Conservation (phyloP, 352 stramenopile species). For the Pythium periplocum region DNA sequence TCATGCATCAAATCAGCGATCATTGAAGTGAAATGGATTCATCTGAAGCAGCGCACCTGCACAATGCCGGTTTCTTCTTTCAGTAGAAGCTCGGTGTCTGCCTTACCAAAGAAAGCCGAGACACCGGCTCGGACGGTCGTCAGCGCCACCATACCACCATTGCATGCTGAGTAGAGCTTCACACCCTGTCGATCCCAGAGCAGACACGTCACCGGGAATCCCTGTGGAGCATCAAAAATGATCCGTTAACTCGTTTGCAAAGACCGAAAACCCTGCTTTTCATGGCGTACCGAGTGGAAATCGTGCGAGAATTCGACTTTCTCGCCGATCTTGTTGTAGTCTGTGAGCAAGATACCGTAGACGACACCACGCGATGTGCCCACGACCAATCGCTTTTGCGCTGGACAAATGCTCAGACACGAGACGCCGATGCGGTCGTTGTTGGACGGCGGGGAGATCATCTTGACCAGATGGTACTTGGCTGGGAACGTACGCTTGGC, state of each 20-base stretch:
- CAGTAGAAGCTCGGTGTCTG: constrained; percentile 77
- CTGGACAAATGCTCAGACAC: constrained; percentile 74
- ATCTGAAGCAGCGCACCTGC: constrained; percentile 30
- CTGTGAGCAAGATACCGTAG: constrained; percentile 72
- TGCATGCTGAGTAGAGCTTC: constrained; percentile 79
- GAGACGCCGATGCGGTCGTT: constrained; percentile 65
- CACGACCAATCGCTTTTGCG: constrained; percentile 77
- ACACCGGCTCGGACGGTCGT: constrained; percentile 74
- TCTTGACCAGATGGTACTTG: constrained; percentile 87
- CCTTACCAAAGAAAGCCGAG: constrained; percentile 78
- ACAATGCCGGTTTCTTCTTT: constrained; percentile 86
- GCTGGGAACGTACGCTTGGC: constrained; percentile 25
- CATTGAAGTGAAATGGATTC: background rate
- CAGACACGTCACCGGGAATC: constrained; percentile 77
- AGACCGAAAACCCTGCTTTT: background rate
- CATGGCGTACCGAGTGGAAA: constrained; percentile 52
- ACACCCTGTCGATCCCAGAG: constrained; percentile 67
- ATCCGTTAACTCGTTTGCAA: background rate
- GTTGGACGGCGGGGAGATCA: constrained; percentile 63
- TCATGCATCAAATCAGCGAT: constrained; percentile 7
- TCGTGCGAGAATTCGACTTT: constrained; percentile 86
- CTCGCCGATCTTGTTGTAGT: constrained; percentile 86
- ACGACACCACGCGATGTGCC: constrained; percentile 74
- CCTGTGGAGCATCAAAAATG: constrained; percentile 18
- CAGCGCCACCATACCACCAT: constrained; percentile 69